Evolutionary conservation across 148 eudicot genomes (phyloP).

Genomic region (Rhododendron vialii): DNA sequence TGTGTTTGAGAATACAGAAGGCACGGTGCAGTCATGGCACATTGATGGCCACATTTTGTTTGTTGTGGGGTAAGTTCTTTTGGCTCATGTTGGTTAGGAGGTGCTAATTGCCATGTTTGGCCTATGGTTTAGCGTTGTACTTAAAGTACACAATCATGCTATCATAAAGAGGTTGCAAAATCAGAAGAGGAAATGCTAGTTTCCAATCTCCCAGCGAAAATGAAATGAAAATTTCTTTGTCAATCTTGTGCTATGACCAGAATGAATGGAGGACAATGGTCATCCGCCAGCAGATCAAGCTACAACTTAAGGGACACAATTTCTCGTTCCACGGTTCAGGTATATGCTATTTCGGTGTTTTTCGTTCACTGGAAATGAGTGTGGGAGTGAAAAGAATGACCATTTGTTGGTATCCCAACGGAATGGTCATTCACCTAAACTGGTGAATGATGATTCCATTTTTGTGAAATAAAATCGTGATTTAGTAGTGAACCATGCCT

Average conservation of each 20-base stretch:
- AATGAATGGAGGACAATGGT: conserved; percentile 65
- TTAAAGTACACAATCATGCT: neutral
- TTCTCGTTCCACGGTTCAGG: conserved; percentile 60
- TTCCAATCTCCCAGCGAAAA: neutral
- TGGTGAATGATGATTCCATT: neutral
- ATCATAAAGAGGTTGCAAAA: neutral
- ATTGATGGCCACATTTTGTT: conserved; percentile 48
- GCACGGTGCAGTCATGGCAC: conserved; percentile 51
- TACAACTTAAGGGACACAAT: conserved; percentile 56
- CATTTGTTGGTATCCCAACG: neutral
- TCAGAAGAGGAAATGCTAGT: neutral
- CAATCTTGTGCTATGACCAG: conserved; percentile 20
- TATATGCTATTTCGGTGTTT: conserved; percentile 9
- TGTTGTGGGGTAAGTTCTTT: conserved; percentile 42
- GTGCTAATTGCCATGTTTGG: neutral
- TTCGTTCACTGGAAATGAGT: neutral
- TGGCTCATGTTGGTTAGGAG: neutral
- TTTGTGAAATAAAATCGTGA: neutral
- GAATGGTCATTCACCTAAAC: neutral
- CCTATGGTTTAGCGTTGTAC: neutral
- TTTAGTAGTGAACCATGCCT: neutral
- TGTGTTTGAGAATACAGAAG: conserved; percentile 52
- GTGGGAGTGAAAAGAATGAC: neutral
- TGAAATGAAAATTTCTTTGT: neutral
- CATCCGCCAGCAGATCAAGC: conserved; percentile 36